Conservation (phyloP, 306 rosid genomes). For the Vigna radiata region DNA sequence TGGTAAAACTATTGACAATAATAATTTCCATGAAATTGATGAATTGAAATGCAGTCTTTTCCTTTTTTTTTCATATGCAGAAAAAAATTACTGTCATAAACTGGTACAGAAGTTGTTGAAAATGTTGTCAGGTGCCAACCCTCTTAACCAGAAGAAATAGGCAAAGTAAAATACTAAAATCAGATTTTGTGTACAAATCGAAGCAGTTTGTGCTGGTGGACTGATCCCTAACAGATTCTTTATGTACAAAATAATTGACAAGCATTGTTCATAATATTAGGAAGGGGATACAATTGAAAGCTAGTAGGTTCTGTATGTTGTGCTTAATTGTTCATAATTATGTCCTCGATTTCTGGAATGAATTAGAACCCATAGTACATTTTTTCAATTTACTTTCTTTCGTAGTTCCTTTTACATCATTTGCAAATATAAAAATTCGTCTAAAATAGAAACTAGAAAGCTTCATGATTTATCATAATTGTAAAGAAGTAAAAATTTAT, state of each 20-base stretch:
- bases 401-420: slow-evolving; percentile 7
- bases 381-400: slow-evolving; percentile 9
- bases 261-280: not conserved
- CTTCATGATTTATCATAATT: not conserved
- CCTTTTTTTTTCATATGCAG: not conserved
- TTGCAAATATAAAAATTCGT: slow-evolving; percentile 13
- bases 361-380: slow-evolving; percentile 17
- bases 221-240: slow-evolving; percentile 22
- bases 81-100: not conserved
- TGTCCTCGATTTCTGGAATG: not conserved
- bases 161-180: slow-evolving; percentile 10
- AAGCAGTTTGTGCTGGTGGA: slow-evolving; percentile 4
- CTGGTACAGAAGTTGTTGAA: slow-evolving; percentile 26
- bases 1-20: slow-evolving; percentile 56
- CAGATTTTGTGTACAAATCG: slow-evolving; percentile 3
- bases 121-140: slow-evolving; percentile 28
- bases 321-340: too few species aligned
- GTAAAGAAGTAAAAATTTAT: not conserved
- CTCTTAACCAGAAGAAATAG: slow-evolving; percentile 8
- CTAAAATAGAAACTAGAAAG: slow-evolving; percentile 9
- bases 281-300: not conserved
- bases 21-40: slow-evolving; percentile 19
- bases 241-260: not conserved
- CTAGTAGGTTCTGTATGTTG: too few species aligned
- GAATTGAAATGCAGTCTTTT: slow-evolving; percentile 21